A percentile compares a stretch with the other conserved stretches of the same genome.
phyloP scores from a whole-genome alignment of 352 stramenopile genomes.

The Blastocystis sp. region DNA sequence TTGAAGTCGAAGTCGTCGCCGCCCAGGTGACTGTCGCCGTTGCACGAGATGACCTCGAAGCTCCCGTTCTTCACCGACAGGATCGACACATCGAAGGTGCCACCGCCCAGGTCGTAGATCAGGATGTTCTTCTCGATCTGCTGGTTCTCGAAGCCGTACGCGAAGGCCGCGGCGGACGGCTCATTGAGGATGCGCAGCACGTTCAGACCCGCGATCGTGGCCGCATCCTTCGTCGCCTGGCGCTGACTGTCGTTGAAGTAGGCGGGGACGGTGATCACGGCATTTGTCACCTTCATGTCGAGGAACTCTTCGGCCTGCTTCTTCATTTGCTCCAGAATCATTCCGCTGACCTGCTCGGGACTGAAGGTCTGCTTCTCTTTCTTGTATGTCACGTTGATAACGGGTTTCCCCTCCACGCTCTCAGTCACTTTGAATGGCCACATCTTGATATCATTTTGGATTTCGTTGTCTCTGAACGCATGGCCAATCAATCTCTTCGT shows the following conservation, averaged over 20 bases:
- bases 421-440: constrained; percentile 87
- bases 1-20: constrained; percentile 80
- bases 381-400: constrained; percentile 70
- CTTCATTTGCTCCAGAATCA: constrained; percentile 54
- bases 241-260: constrained; percentile 86
- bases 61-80: constrained; percentile 72
- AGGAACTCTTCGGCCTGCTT: constrained; percentile 13
- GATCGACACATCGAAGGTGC: constrained; percentile 80
- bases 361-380: constrained; percentile 35
- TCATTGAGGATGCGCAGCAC: constrained; percentile 89
- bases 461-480: constrained; percentile 84
- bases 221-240: constrained; percentile 82
- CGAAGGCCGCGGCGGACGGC: constrained; percentile 85
- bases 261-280: constrained; percentile 84
- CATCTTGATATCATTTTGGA: constrained; percentile 88
- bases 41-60: constrained; percentile 77
- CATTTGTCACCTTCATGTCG: constrained; percentile 25
- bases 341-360: constrained; percentile 60
- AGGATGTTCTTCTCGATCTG: constrained; percentile 85
- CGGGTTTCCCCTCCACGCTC: constrained; percentile 61
- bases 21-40: constrained; percentile 86
- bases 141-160: constrained; percentile 87
- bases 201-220: constrained; percentile 86
- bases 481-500: constrained; percentile 92
- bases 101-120: constrained; percentile 86